phyloP scores from a whole-genome alignment of 768 basidiomycete species.

The Tylopilus felleus region DNA sequence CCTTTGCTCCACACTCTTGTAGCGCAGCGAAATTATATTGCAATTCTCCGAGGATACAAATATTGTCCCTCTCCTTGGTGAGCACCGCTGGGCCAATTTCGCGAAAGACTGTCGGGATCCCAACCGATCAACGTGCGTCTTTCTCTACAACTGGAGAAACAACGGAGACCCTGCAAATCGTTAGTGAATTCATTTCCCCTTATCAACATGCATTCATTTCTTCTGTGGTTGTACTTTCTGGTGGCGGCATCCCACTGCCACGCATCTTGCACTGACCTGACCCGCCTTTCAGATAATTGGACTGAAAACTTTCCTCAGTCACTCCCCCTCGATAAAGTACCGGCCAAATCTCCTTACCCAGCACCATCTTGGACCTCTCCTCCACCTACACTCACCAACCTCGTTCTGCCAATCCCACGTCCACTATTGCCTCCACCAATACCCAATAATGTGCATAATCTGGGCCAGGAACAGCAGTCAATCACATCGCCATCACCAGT shows the following conservation, averaged over 20 bases:
- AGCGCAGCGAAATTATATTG: constrained; percentile 31
- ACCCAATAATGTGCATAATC: neutral
- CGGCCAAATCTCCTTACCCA: constrained; percentile 27
- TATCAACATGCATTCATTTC: neutral
- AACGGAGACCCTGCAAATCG: constrained; percentile 31
- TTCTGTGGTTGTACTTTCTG: too few relatives aligned
- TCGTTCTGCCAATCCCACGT: constrained; percentile 27
- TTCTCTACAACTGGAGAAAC: constrained; percentile 30
- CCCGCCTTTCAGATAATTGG: constrained; percentile 25
- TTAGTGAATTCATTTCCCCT: constrained; percentile 10
- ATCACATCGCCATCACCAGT: neutral
- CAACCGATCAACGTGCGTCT: constrained; percentile 21
- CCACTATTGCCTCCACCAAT: constrained; percentile 1
- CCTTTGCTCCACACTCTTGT: neutral
- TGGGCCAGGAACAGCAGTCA: neutral
- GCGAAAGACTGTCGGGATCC: neutral
- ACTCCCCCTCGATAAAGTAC: constrained; percentile 8
- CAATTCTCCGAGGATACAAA: constrained; percentile 24
- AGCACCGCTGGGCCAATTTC: constrained; percentile 24
- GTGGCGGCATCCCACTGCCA: neutral
- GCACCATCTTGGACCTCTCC: constrained; percentile 21
- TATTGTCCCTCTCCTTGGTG: constrained; percentile 27
- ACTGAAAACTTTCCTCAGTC: constrained; percentile 17
- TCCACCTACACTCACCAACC: constrained; percentile 13
- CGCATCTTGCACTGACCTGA: neutral